Evolutionary conservation across 345 rosid genomes (phyloP).

Genomic region (Geranium rotundifolium): DNA sequence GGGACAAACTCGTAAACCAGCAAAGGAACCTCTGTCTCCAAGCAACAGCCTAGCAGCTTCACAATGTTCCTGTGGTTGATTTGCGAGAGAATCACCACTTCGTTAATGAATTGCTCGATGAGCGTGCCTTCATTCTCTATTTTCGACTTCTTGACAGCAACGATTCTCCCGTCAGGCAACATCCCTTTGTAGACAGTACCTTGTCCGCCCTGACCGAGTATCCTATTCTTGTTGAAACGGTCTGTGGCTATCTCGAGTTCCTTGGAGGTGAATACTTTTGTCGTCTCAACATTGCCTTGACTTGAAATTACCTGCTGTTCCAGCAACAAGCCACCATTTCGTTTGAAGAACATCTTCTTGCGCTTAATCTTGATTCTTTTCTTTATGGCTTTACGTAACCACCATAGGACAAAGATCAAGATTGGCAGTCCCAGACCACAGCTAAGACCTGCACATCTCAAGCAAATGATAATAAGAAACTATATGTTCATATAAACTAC

Average conservation of each 20-base stretch:
- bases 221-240: constrained; percentile 4
- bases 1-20: too few relatives aligned
- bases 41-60: constrained; percentile 7
- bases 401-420: constrained; percentile 1
- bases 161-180: constrained; percentile 10
- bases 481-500: too few relatives aligned
- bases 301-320: constrained; percentile 4
- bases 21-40: too few relatives aligned
- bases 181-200: constrained; percentile 2
- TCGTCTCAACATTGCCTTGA: constrained; percentile 7
- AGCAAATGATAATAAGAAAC: too few relatives aligned
- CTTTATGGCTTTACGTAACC: constrained; percentile 4
- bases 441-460: neutral
- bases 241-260: constrained; percentile 13
- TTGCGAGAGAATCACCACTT: constrained; percentile 12
- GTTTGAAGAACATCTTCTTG: constrained; percentile 6
- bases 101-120: constrained; percentile 16
- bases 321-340: constrained; percentile 10
- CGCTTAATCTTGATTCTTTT: constrained; percentile 3
- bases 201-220: constrained; percentile 14
- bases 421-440: constrained; percentile 2
- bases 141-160: constrained; percentile 13
- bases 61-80: constrained; percentile 15
- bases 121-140: neutral
- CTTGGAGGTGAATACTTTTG: constrained; percentile 3